A percentile compares a stretch with the other conserved stretches of the same genome.
These are phyloP conservation scores for Pseudogymnoascus destructans DNA, from an alignment of 2,329 filamentous ascomycete genomes.

Conservation along the genomic window DNA sequence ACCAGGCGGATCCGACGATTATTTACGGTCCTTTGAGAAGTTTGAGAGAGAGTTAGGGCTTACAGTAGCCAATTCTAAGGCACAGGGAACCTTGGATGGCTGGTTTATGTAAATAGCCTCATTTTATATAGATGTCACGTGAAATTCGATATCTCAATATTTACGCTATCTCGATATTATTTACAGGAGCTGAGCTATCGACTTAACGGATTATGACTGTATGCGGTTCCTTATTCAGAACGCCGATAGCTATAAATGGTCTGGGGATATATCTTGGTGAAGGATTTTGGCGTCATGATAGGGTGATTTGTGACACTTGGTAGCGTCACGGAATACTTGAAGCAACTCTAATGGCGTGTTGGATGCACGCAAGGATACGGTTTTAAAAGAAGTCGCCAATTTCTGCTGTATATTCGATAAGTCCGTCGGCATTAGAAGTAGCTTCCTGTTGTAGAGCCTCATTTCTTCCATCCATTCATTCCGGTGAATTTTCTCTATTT, in stretches of 20 bases:
- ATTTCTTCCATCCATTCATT: neutral
- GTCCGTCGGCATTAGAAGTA: neutral
- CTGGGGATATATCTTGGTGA: constrained; percentile 1
- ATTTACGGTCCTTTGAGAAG: too few relatives aligned
- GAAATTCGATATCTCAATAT: too few relatives aligned
- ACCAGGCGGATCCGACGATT: too few relatives aligned
- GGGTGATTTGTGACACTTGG: neutral
- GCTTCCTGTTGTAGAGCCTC: neutral
- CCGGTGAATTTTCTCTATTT: neutral
- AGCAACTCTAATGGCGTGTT: neutral
- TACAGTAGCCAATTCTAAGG: too few relatives aligned
- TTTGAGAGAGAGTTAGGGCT: too few relatives aligned
- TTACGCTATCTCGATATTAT: too few relatives aligned
- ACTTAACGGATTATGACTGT: too few relatives aligned
- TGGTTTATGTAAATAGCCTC: too few relatives aligned
- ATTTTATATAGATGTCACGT: too few relatives aligned
- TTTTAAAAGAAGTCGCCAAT: neutral
- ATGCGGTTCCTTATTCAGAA: constrained; percentile 16
- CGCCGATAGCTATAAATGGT: constrained; percentile 21
- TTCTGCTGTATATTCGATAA: neutral
- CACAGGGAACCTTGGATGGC: too few relatives aligned
- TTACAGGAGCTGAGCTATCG: too few relatives aligned
- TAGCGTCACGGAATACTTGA: neutral
- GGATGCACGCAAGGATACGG: neutral
- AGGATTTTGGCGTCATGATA: neutral